phyloP scores from a whole-genome alignment of 2,329 filamentous ascomycete genomes.

The Neopestalotiopsis rosae region DNA sequence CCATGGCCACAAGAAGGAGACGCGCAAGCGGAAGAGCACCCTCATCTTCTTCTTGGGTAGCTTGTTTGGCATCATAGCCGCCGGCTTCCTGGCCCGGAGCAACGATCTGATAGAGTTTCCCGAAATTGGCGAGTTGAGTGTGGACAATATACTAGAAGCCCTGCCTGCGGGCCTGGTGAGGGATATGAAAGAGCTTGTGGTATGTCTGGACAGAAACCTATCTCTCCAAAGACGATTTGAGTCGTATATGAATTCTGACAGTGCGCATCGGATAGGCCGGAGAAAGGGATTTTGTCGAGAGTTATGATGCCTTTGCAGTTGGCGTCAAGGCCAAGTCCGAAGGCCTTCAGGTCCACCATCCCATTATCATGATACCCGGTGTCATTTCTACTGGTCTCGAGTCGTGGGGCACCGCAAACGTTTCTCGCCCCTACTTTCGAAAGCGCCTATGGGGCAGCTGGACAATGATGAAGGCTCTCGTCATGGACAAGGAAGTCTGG shows the following conservation, averaged over 20 bases:
- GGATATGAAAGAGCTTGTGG: constrained; percentile 85
- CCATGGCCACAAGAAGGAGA: constrained; percentile 49
- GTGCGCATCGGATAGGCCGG: constrained; percentile 62
- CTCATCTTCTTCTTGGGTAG: constrained; percentile 89
- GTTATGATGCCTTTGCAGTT: constrained; percentile 93
- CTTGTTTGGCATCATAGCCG: constrained; percentile 86
- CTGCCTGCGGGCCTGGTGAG: constrained; percentile 84
- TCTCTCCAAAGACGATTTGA: neutral
- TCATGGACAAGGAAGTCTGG: constrained; percentile 92
- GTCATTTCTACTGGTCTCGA: constrained; percentile 97
- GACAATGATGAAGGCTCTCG: constrained; percentile 97
- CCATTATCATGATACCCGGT: constrained; percentile 95
- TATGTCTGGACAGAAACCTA: constrained; percentile 46
- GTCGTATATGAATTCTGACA: neutral
- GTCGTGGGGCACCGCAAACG: constrained; percentile 90
- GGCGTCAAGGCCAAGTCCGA: constrained; percentile 82
- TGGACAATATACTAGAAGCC: constrained; percentile 86
- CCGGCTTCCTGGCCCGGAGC: constrained; percentile 86
- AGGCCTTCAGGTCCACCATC: constrained; percentile 81
- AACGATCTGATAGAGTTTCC: constrained; percentile 88
- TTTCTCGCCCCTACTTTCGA: constrained; percentile 88
- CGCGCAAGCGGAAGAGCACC: constrained; percentile 75
- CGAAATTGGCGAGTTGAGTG: constrained; percentile 72
- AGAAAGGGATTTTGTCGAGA: constrained; percentile 81
- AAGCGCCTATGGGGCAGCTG: constrained; percentile 97